These are phyloP conservation scores for Akanthomyces muscarius DNA, from an alignment of 2,329 filamentous ascomycete genomes.

Conservation along the genomic window DNA sequence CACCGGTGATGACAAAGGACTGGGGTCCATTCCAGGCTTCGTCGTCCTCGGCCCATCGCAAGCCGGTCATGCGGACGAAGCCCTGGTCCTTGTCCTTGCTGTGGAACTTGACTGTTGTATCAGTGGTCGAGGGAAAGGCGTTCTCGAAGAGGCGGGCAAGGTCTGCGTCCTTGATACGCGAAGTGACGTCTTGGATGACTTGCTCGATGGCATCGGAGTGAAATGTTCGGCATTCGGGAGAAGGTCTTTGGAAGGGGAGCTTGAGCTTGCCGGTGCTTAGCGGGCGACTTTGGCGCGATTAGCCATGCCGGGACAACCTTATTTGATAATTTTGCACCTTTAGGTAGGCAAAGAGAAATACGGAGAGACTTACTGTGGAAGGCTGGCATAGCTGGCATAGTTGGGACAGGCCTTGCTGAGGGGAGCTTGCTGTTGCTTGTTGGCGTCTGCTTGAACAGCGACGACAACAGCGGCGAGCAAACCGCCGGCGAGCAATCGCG, in stretches of 20 bases:
- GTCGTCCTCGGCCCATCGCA: slow-evolving; percentile 38
- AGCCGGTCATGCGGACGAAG: slow-evolving; percentile 33
- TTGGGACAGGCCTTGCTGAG: slow-evolving; percentile 36
- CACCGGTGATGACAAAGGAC: slow-evolving; percentile 88
- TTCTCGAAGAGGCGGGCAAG: slow-evolving; percentile 93
- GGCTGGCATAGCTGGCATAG: slow-evolving; percentile 37
- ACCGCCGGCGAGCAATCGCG: slow-evolving; percentile 25
- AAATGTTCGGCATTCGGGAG: slow-evolving; percentile 80
- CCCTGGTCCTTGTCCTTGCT: slow-evolving; percentile 53
- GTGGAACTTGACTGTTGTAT: slow-evolving; percentile 88
- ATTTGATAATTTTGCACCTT: not conserved
- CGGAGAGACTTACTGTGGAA: slow-evolving; percentile 35
- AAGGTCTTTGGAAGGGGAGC: slow-evolving; percentile 83
- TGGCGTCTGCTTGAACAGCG: slow-evolving; percentile 20
- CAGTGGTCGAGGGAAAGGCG: slow-evolving; percentile 64
- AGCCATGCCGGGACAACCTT: not conserved
- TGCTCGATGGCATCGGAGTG: slow-evolving; percentile 80
- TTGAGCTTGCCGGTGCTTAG: slow-evolving; percentile 73
- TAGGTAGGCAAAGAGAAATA: not conserved
- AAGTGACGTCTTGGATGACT: slow-evolving; percentile 78
- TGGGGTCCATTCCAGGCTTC: slow-evolving; percentile 78
- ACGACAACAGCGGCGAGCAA: slow-evolving; percentile 26
- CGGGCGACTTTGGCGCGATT: slow-evolving; percentile 55
- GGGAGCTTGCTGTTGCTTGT: slow-evolving; percentile 24
- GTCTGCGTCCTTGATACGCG: slow-evolving; percentile 77